Evolutionary conservation across 2,329 filamentous ascomycete genomes (phyloP), one percentile per base, ranked within the genome.

Genomic region (Fusarium xyrophilum): DNA sequence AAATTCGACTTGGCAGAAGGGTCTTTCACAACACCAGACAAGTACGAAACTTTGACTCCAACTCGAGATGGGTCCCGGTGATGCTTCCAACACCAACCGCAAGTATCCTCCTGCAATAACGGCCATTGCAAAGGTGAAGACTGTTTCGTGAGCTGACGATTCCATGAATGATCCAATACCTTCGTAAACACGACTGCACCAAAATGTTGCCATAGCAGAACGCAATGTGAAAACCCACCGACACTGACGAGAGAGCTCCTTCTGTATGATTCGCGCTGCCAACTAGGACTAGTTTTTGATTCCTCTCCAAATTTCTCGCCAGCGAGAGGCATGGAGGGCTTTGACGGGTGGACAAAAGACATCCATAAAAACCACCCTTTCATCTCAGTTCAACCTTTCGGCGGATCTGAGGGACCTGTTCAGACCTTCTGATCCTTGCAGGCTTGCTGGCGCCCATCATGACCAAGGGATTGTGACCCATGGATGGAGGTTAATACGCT

Each of bases 271-370:
- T 83, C 86, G 91, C 93, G 92, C 87, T 90, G 88, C 90, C 91
- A 89, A 92, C 91, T 79, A 84, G 90, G 93, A 97, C 90, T 89
- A 83, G 92, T 96, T 93, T 97, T 97, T 97, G 91, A 83, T 91
- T 94, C 90, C 91, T 89, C 91, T 89, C 88, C 88, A 75, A 75
- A 77, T 67, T 35, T 74, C 74, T 72, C 66, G 46, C 56, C 73
- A 51, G 56, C 73, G 76, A 77, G 75, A 74, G 76, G 74, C 23
- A 77, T 79, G 87, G 87, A 89, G 88, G 90, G 91, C 89, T 80
- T 83, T 82, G 76, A 76, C 82, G 84, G 89, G 86, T 92, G 92
- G 86, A 91, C 92, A 97, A 97, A 97, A 88, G 81, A 94, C 93
- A 90, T 96, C 93, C 86, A 84, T 85, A 97, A 97, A 97, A 97